These are phyloP conservation scores for Borovskyia barvae DNA, from an alignment of 208 protist genomes.

Conservation along the genomic window DNA sequence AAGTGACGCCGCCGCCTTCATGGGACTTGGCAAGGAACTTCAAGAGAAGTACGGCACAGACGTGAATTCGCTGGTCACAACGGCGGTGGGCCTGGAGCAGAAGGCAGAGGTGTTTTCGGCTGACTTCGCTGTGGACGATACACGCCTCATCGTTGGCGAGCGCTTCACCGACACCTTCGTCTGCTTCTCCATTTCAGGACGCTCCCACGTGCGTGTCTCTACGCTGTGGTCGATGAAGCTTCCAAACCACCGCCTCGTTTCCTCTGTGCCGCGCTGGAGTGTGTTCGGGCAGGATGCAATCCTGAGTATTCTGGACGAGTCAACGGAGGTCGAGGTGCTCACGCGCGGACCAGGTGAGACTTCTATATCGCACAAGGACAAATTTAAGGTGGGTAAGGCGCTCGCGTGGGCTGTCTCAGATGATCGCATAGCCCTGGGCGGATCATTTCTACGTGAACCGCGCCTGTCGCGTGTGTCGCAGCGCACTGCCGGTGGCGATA, in stretches of 20 bases:
- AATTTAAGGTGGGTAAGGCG: slow-evolving; percentile 76
- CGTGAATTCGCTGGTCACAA: slow-evolving; percentile 28
- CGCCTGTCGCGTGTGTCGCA: slow-evolving; percentile 48
- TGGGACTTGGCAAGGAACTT: slow-evolving; percentile 55
- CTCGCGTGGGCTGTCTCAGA: slow-evolving; percentile 52
- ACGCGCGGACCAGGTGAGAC: slow-evolving; percentile 21
- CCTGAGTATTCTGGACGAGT: slow-evolving; percentile 46
- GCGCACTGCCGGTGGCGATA: slow-evolving; percentile 9
- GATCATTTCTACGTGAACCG: slow-evolving; percentile 73
- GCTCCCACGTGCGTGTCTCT: slow-evolving; percentile 31
- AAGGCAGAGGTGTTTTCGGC: slow-evolving; percentile 58
- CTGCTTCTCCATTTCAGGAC: slow-evolving; percentile 41
- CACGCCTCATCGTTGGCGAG: slow-evolving; percentile 54
- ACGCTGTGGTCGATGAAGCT: slow-evolving; percentile 50
- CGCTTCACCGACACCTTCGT: slow-evolving; percentile 67
- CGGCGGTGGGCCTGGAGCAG: slow-evolving; percentile 35
- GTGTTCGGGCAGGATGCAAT: slow-evolving; percentile 44
- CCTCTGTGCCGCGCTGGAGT: slow-evolving; percentile 50
- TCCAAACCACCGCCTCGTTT: slow-evolving; percentile 65
- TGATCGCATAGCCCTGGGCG: slow-evolving; percentile 50
- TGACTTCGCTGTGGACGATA: slow-evolving; percentile 49
- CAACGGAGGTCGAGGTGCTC: slow-evolving; percentile 68
- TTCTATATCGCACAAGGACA: slow-evolving; percentile 38
- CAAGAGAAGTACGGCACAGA: slow-evolving; percentile 54
- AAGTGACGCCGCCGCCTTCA: slow-evolving; percentile 34